Evolutionary conservation across 257 asterid species (phyloP).

Genomic region (Scutellaria minor): DNA sequence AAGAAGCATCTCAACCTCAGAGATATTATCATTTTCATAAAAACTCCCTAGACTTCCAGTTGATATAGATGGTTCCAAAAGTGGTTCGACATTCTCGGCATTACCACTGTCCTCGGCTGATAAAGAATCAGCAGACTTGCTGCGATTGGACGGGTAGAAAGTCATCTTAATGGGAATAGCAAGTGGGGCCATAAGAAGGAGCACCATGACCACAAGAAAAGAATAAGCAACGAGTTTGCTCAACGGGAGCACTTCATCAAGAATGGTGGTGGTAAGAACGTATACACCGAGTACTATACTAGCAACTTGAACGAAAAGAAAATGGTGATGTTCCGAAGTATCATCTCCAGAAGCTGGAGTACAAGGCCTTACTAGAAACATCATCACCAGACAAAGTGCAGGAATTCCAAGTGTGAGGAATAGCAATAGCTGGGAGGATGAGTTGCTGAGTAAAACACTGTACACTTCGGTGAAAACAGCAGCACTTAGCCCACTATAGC

Average conservation of each 20-base stretch:
- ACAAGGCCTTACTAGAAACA: conserved; percentile 68
- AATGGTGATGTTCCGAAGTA: conserved; percentile 57
- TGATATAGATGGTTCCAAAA: conserved; percentile 48
- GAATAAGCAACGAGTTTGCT: conserved; percentile 42
- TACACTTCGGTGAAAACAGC: conserved; percentile 73
- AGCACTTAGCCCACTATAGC: conserved; percentile 70
- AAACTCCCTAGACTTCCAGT: conserved; percentile 42
- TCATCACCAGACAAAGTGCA: conserved; percentile 51
- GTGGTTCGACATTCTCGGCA: conserved; percentile 45
- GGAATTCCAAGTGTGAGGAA: conserved; percentile 70
- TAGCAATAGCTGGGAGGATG: conserved; percentile 57
- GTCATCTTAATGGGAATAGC: conserved; percentile 75
- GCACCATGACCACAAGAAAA: conserved; percentile 54
- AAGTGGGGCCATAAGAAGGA: conserved; percentile 72
- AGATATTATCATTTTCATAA: conserved; percentile 41
- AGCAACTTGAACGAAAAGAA: conserved; percentile 63
- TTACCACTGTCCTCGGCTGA: conserved; percentile 25
- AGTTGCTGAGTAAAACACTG: conserved; percentile 52
- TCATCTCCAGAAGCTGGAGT: conserved; percentile 66
- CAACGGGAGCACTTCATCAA: conserved; percentile 44
- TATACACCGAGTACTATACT: conserved; percentile 65
- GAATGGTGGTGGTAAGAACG: conserved; percentile 58
- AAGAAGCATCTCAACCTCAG: conserved; percentile 64
- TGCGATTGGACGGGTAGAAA: conserved; percentile 49
- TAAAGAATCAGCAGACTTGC: conserved; percentile 31